Evolutionary conservation across 1,139 yeast species (phyloP), one percentile per base, ranked within the genome.

Genomic region (Candida dubliniensis): DNA sequence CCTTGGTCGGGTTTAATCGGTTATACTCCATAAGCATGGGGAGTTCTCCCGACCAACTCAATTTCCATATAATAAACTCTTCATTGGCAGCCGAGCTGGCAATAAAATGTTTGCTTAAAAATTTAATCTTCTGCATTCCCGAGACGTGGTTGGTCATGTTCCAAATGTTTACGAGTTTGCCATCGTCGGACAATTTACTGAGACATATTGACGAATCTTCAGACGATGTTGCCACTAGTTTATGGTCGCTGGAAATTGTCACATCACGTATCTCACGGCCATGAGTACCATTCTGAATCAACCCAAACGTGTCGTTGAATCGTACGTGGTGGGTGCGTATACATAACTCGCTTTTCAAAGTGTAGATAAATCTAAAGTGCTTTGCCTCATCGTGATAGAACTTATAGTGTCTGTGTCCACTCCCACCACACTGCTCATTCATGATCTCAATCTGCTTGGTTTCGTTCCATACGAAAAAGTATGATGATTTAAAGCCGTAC

Each of bases 51-150:
- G 59, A 62, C 8, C 63, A 54, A 24, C 64, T 62, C 2, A 87
- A 56, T 48, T 77, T 77, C 99, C 99, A 93, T 8, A 89, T 67
- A 48, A 78, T 77, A 41, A 93, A 76, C 64, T 93, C 99, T 61
- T 93, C 99, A 57, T 95, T 80, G 0, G 96, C 98, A 9, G 96
- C 93, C 1, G 93, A 82, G 50, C 90, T 68, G 31, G 74, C 81
- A 7, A 73, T 60, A 31, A 47, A 65, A 1, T 73, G 66, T 9
- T 74, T 64, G 53, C 66, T 71, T 24, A 88, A 67, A 64, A 91
- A 87, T 47, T 78, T 81, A 12, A 87, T 74, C 39, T 79, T 76
- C 59, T 91, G 98, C 43, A 93, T 66, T 0, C 98, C 98, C 1
- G 97, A 88, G 2, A 89, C 84, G 61, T 93, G 99, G 47, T 81